Evolutionary conservation across 2,329 filamentous ascomycete species (phyloP), one percentile per base, ranked within the genome.

Genomic region (Alternaria consortialis): DNA sequence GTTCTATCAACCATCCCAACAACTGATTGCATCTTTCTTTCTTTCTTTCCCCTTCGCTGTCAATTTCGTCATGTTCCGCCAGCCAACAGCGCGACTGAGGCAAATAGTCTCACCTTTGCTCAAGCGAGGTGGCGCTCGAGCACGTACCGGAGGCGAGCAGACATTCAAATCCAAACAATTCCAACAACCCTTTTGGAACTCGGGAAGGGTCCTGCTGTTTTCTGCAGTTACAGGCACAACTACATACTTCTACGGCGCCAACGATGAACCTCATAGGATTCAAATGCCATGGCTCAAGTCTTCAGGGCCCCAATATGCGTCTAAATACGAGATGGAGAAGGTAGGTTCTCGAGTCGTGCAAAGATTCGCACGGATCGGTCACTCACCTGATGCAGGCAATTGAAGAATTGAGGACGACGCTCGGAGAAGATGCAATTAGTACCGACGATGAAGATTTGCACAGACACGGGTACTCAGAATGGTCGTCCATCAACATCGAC

Each of bases 381-480:
- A 53, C 59, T 69, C 7, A 72, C 13, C 11, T 23, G 20, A 7
- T 17, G 8, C 57, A 87, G 84, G 87, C 87, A 6, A 86, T 89
- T 61, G 70, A 76, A 0, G 86, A 90, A 70, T 78, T 90, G 15
- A 80, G 82, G 54, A 58, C 64, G 36, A 62, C 68, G 0, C 76
- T 90, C 4, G 87, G 88, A 23, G 81, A 87, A 39, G 87, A 89
- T 53, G 77, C 83, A 2, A 85, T 92, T 50, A 88, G 83, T 68
- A 87, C 86, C 12, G 89, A 92, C 68, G 81, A 86, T 43, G 87
- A 89, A 42, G 88, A 88, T 44, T 79, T 91, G 2, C 84, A 87
- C 20, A 78, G 82, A 46, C 90, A 92, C 71, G 88, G 89, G 13
- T 88, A 87, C 74, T 91, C 89, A 0, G 89, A 91, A 72, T 91